These are phyloP conservation scores for Clonostachys rhizophaga DNA, from an alignment of 2,329 filamentous ascomycete genomes.

Conservation along the genomic window DNA sequence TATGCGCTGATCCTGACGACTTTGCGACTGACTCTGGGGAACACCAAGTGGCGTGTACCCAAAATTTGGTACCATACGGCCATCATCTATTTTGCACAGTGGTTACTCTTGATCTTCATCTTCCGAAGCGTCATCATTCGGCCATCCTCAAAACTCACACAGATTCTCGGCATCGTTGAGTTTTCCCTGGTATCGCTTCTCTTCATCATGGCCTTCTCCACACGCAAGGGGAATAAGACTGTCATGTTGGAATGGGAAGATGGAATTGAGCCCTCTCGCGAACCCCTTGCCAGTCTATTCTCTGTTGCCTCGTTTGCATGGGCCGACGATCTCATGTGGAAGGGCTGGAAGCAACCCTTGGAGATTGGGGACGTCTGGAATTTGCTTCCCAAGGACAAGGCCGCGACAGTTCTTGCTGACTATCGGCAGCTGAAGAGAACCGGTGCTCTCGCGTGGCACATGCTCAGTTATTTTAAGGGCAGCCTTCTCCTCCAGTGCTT, in stretches of 20 bases:
- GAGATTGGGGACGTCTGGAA: conserved; percentile 92
- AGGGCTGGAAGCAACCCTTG: conserved; percentile 79
- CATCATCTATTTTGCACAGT: conserved; percentile 75
- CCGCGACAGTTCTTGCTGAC: conserved; percentile 70
- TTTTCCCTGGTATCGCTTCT: conserved; percentile 74
- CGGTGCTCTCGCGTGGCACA: conserved; percentile 69
- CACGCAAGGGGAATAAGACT: conserved; percentile 86
- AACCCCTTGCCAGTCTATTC: conserved; percentile 83
- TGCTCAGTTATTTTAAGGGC: conserved; percentile 79
- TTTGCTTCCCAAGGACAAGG: conserved; percentile 81
- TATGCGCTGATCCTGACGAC: conserved; percentile 74
- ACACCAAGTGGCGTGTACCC: conserved; percentile 61
- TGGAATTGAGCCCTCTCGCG: conserved; percentile 78
- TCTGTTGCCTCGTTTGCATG: conserved; percentile 86
- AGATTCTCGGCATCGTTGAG: conserved; percentile 64
- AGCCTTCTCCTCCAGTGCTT: conserved; percentile 71
- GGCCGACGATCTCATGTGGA: conserved; percentile 86
- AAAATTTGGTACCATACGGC: conserved; percentile 92
- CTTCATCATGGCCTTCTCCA: conserved; percentile 71
- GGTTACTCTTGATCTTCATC: conserved; percentile 69
- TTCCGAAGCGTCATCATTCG: conserved; percentile 86
- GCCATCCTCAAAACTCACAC: conserved; percentile 57
- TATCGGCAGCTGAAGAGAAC: conserved; percentile 87
- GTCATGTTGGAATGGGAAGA: conserved; percentile 87
- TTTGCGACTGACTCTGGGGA: conserved; percentile 64